These are phyloP conservation scores for Aspergillus terreus DNA, from an alignment of 2,329 filamentous ascomycete species.

Conservation along the genomic window DNA sequence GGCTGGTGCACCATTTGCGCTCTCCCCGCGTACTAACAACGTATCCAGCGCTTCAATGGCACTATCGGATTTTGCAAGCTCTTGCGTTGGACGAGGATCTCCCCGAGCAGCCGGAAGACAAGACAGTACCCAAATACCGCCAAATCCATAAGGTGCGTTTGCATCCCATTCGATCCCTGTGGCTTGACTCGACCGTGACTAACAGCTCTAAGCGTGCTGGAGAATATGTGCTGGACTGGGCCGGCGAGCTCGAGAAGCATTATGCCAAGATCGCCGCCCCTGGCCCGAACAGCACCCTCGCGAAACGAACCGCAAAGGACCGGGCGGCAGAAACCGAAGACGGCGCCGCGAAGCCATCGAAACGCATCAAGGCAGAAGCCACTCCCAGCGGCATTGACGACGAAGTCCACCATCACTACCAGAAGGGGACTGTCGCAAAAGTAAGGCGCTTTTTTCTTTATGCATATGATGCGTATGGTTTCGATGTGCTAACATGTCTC, in stretches of 20 bases:
- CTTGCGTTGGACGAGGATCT: constrained; percentile 89
- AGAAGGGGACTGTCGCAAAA: constrained; percentile 43
- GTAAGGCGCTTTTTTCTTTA: constrained; percentile 16
- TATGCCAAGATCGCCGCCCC: constrained; percentile 42
- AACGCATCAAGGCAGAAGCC: constrained; percentile 44
- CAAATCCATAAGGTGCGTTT: constrained; percentile 71
- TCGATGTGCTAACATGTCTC: constrained; percentile 5
- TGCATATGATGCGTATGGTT: not conserved
- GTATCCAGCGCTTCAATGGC: constrained; percentile 74
- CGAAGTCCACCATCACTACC: constrained; percentile 38
- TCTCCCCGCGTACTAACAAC: not conserved
- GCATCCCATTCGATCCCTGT: not conserved
- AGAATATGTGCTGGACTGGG: constrained; percentile 73
- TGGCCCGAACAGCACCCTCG: constrained; percentile 42
- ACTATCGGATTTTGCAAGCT: constrained; percentile 90
- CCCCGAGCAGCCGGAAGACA: constrained; percentile 69
- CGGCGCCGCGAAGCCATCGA: constrained; percentile 32
- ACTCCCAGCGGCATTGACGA: constrained; percentile 26
- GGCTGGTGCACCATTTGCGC: not conserved
- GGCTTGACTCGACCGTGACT: not conserved
- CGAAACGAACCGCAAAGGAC: constrained; percentile 43
- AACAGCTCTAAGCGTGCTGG: constrained; percentile 60
- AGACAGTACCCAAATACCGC: constrained; percentile 76
- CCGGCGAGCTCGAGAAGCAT: constrained; percentile 62
- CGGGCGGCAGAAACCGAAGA: constrained; percentile 20